Evolutionary conservation across 2,329 filamentous ascomycete genomes (phyloP).

Genomic region (Lasiodiplodia citricola): DNA sequence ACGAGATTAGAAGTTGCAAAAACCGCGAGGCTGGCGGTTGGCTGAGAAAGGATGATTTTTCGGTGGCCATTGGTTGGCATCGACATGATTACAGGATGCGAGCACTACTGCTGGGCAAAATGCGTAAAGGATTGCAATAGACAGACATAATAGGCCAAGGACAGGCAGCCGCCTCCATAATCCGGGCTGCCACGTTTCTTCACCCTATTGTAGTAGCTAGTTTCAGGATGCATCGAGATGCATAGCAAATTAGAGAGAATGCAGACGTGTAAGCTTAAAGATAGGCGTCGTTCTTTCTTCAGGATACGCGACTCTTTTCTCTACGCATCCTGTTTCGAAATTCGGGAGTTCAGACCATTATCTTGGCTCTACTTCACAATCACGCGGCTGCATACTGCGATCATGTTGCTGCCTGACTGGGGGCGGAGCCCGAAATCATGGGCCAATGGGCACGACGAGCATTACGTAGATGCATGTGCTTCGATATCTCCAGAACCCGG

Average conservation of each 20-base stretch:
- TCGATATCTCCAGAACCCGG: not conserved
- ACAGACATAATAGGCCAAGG: too few relatives aligned
- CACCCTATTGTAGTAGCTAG: not conserved
- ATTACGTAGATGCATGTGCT: not conserved
- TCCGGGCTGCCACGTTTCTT: too few relatives aligned
- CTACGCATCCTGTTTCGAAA: too few relatives aligned
- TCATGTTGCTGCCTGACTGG: not conserved
- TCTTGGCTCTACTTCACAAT: not conserved
- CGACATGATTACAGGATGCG: too few relatives aligned
- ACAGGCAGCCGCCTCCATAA: too few relatives aligned
- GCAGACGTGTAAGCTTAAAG: not conserved
- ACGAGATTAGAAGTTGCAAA: too few relatives aligned
- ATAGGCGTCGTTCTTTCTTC: not conserved
- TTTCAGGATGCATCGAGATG: not conserved
- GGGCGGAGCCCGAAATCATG: not conserved
- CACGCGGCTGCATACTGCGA: not conserved
- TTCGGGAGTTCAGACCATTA: too few relatives aligned
- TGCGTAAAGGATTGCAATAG: too few relatives aligned
- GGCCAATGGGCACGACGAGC: not conserved
- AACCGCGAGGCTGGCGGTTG: too few relatives aligned
- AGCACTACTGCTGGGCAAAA: too few relatives aligned
- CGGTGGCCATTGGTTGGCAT: too few relatives aligned
- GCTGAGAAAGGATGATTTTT: too few relatives aligned
- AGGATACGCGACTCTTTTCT: not conserved
- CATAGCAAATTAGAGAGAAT: not conserved